These are phyloP conservation scores for Candida sp. DNA, from an alignment of 1,139 yeast species.

Conservation along the genomic window DNA sequence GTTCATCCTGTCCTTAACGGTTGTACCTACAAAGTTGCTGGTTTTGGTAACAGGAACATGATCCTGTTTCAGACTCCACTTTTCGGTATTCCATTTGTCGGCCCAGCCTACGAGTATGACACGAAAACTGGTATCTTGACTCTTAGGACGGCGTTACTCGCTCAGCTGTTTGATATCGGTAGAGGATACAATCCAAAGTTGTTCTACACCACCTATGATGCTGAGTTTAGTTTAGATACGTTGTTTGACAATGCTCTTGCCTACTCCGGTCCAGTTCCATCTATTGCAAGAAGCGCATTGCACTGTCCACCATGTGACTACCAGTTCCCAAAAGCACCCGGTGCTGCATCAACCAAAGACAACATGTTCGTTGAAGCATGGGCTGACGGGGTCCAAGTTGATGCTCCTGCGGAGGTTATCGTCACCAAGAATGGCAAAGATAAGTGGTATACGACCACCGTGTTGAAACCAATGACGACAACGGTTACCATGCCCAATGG, in stretches of 20 bases:
- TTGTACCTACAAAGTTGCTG: neutral
- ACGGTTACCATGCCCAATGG: too few species aligned
- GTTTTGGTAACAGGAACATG: neutral
- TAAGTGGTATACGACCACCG: too few species aligned
- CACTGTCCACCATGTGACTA: neutral
- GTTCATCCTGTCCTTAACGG: neutral
- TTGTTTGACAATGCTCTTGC: neutral
- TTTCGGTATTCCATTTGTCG: neutral
- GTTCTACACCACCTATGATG: neutral
- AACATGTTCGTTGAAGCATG: too few species aligned
- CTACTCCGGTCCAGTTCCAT: neutral
- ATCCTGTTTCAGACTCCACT: neutral
- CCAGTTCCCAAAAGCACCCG: neutral
- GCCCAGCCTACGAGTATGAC: neutral
- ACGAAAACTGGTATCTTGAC: neutral
- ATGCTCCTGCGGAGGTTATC: too few species aligned
- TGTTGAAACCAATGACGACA: too few species aligned
- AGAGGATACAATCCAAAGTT: neutral
- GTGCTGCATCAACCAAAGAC: neutral
- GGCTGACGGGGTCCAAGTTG: neutral
- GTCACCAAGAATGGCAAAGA: too few species aligned
- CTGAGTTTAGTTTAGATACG: neutral
- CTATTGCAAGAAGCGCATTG: neutral
- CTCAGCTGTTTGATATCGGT: neutral
- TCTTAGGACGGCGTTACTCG: neutral